Conservation (phyloP, 108 stramenopile species). For the Aureococcus anophagefferens region DNA sequence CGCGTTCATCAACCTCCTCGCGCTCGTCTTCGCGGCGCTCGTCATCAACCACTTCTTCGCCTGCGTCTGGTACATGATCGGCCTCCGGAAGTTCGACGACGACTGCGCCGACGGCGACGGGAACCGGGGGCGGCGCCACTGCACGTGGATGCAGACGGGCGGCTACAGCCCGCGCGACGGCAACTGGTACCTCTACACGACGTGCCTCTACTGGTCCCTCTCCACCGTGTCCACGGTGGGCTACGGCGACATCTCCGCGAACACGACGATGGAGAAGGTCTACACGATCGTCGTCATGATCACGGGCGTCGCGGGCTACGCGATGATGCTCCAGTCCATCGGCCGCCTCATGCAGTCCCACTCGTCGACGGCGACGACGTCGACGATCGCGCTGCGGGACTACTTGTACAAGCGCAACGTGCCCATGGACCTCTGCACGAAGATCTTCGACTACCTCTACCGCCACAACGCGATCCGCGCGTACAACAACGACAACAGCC, state of each 20-base stretch:
- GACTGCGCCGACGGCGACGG: too few relatives aligned
- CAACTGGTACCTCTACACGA: background rate
- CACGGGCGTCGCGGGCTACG: background rate
- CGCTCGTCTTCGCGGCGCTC: too few relatives aligned
- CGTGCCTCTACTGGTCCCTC: background rate
- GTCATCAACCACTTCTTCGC: too few relatives aligned
- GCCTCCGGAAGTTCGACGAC: too few relatives aligned
- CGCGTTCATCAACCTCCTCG: too few relatives aligned
- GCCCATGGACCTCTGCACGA: background rate
- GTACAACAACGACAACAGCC: background rate
- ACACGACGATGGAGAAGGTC: background rate
- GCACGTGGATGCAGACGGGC: background rate
- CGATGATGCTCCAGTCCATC: background rate
- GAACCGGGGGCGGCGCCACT: too few relatives aligned
- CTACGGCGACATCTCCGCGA: conserved; percentile 5
- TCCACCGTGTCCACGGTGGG: background rate
- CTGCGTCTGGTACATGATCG: too few relatives aligned
- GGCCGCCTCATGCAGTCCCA: background rate
- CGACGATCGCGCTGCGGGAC: background rate
- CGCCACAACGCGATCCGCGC: background rate
- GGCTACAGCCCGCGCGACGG: background rate
- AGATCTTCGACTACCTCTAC: background rate
- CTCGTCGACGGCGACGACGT: too few relatives aligned
- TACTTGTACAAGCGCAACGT: background rate
- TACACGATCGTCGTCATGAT: background rate